Evolutionary conservation across 805 yeast genomes (phyloP).

Genomic region (Wickerhamiella siamensis): DNA sequence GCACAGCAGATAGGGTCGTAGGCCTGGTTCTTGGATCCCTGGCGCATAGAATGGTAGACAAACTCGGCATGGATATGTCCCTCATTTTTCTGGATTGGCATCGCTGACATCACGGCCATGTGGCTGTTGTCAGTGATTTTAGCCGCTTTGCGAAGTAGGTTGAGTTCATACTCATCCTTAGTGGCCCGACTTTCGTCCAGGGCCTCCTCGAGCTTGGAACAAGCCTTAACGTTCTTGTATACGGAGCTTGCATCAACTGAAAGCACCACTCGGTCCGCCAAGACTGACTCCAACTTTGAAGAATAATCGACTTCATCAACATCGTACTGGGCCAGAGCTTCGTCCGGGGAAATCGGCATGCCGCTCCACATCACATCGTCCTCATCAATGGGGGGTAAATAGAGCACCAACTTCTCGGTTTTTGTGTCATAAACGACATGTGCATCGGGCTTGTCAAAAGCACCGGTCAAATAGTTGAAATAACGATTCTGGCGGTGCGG

Average conservation of each 20-base stretch:
- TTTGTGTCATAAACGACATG: constrained; percentile 45
- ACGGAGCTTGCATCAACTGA: constrained; percentile 17
- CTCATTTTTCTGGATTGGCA: constrained; percentile 75
- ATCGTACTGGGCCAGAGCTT: constrained; percentile 53
- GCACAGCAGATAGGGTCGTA: constrained; percentile 95
- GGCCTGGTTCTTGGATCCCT: constrained; percentile 78
- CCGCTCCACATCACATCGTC: constrained; percentile 98
- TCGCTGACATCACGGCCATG: constrained; percentile 80
- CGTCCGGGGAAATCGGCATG: constrained; percentile 51
- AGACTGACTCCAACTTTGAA: constrained; percentile 31
- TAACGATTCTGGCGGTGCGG: constrained; percentile 83
- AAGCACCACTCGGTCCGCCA: constrained; percentile 11
- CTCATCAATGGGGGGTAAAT: constrained; percentile 66
- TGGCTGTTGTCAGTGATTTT: constrained; percentile 79
- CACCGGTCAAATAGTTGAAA: constrained; percentile 77
- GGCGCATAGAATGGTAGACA: constrained; percentile 81
- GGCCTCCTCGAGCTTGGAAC: constrained; percentile 33
- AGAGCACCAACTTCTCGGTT: constrained; percentile 47
- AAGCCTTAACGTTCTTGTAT: constrained; percentile 11
- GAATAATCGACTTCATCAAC: constrained; percentile 68
- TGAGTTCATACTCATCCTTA: constrained; percentile 73
- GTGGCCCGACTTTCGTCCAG: constrained; percentile 76
- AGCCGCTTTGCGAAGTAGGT: constrained; percentile 64
- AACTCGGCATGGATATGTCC: constrained; percentile 94
- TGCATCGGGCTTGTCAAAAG: constrained; percentile 56